Evolutionary conservation across 208 protist species (phyloP).

Genomic region (Leishmania martiniquensis): DNA sequence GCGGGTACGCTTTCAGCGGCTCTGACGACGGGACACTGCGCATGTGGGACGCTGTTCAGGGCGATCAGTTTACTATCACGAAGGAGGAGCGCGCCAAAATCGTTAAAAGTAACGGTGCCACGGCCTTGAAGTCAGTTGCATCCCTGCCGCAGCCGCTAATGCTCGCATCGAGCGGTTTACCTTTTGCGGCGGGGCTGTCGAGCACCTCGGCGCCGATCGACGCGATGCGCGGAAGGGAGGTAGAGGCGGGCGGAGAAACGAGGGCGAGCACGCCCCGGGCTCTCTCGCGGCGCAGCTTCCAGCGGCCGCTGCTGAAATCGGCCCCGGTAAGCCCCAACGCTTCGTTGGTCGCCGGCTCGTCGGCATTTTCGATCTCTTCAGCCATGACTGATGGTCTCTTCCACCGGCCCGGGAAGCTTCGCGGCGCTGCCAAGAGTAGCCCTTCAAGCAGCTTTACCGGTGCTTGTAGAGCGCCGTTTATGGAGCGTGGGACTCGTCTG

Average conservation of each 20-base stretch:
- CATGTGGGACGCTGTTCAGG: conserved; percentile 63
- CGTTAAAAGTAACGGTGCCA: neutral
- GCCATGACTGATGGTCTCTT: no score
- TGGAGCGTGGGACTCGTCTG: neutral
- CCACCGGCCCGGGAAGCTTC: neutral
- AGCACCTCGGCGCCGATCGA: neutral
- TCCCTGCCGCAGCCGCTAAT: neutral
- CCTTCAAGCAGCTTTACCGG: neutral
- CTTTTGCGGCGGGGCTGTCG: neutral
- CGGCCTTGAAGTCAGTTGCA: neutral
- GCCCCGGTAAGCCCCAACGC: neutral
- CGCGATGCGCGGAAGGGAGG: neutral
- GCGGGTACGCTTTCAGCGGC: conserved; percentile 70
- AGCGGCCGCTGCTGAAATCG: neutral
- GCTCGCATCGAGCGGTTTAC: neutral
- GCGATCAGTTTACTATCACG: conserved; percentile 41
- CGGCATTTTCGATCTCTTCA: neutral
- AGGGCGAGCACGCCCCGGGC: neutral
- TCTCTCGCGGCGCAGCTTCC: neutral
- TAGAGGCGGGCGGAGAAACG: no score
- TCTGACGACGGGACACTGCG: conserved; percentile 67
- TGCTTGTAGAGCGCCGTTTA: neutral
- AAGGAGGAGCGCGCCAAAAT: conserved; percentile 28
- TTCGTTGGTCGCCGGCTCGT: neutral
- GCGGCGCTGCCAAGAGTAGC: neutral